Conservation (phyloP, 2,329 filamentous ascomycete genomes). For the Furcasterigmium furcatum region DNA sequence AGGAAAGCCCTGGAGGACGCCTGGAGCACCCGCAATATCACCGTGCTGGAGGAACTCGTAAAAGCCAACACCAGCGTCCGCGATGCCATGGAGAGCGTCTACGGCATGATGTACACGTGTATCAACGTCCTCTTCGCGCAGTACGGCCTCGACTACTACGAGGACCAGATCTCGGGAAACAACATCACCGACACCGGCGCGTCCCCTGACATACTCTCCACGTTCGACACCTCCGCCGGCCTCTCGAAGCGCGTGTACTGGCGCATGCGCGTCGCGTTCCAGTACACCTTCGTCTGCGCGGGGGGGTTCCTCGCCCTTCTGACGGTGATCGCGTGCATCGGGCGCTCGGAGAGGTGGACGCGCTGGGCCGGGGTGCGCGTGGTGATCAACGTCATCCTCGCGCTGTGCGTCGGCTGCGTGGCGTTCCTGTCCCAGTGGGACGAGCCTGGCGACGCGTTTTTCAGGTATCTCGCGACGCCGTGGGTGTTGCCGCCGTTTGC, state of each 20-base stretch:
- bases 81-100: too few relatives aligned
- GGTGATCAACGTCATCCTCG: conserved; percentile 21
- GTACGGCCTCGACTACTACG: neutral
- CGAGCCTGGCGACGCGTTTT: too few relatives aligned
- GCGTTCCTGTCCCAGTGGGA: conserved; percentile 12
- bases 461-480: conserved; percentile 5
- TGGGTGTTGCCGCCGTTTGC: conserved; percentile 8
- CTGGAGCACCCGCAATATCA: neutral
- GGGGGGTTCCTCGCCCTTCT: conserved; percentile 27
- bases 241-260: conserved; percentile 3
- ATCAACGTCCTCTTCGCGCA: neutral
- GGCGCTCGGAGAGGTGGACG: conserved; percentile 24
- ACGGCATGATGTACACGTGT: neutral
- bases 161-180: neutral
- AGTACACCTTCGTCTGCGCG: conserved; percentile 27
- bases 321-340: conserved; percentile 22
- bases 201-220: neutral
- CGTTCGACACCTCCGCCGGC: neutral
- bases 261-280: conserved; percentile 19
- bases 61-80: too few relatives aligned
- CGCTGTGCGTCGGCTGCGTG: conserved; percentile 22
- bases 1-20: neutral
- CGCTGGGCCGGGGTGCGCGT: conserved; percentile 27
- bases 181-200: neutral
- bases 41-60: too few relatives aligned